Conservation (phyloP, 495 filamentous ascomycete species). For the Penicillium parvum region DNA sequence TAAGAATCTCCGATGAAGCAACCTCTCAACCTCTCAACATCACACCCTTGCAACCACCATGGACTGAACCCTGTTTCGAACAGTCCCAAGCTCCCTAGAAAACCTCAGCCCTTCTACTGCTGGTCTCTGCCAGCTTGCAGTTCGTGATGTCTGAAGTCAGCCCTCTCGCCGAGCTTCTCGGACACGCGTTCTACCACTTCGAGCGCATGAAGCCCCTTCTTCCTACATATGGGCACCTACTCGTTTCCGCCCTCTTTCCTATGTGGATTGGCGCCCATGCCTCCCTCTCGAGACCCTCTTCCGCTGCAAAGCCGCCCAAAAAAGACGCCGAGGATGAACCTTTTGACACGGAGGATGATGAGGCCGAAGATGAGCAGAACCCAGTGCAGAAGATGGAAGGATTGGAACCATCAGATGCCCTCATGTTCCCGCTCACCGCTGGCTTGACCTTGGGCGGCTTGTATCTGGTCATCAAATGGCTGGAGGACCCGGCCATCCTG, state of each 20-base stretch:
- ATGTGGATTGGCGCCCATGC: conserved; percentile 69
- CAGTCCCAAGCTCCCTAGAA: too few relatives aligned
- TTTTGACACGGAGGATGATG: conserved; percentile 50
- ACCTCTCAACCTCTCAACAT: conserved; percentile 8
- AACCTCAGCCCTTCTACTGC: background rate
- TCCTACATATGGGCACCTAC: conserved; percentile 64
- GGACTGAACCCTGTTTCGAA: conserved; percentile 9
- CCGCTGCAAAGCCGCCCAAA: conserved; percentile 62
- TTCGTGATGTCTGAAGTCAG: conserved; percentile 47
- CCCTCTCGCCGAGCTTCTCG: conserved; percentile 45
- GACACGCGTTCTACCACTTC: conserved; percentile 48
- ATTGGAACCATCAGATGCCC: conserved; percentile 72
- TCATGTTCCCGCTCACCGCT: conserved; percentile 82
- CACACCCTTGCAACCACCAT: conserved; percentile 7
- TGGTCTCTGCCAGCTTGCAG: too few relatives aligned
- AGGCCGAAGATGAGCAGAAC: conserved; percentile 46
- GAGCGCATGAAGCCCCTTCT: conserved; percentile 48
- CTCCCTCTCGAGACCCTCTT: conserved; percentile 70
- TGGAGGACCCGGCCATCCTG: conserved; percentile 73
- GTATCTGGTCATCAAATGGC: conserved; percentile 86
- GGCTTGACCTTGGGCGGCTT: conserved; percentile 67
- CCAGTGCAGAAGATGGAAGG: conserved; percentile 62
- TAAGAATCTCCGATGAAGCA: conserved; percentile 15
- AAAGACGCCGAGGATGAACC: conserved; percentile 36
- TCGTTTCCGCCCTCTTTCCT: conserved; percentile 64